Base-by-base conservation (phyloP, 164 flowering plant species). In the Aristolochia californica region DNA sequence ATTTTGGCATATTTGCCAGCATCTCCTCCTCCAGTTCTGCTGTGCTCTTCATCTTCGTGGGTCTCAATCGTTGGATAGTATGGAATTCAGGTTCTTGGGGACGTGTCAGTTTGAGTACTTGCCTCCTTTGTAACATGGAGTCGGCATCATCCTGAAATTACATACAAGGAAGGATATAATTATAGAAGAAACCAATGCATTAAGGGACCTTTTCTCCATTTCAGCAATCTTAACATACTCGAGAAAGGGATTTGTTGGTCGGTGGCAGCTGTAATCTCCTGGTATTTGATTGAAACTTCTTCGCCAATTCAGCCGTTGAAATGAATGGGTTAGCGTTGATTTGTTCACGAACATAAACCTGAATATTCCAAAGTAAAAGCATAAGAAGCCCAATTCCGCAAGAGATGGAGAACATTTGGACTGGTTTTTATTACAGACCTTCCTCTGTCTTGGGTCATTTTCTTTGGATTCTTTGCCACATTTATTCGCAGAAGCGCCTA, bases 1-100 rank as follows among this genome's bases (percentile, higher is more conserved):
- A 94, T 66, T 88, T 94, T 0, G 96, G 99, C 26, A 90, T 80
- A 58, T 84, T 86, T 38, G 97, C 93, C 90, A 94, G 77, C 93
- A 84, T 79, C 70, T 94, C 97, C 72, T 85, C 95, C 73, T 94
- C 99, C 43, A 90, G 71, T 62, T 94, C 99, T 12, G 85, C 95
- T 13, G 86, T 74, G 60, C 97, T 94, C 73, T 90, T 90, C 45
- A 57, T 62, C 62, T 57, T 84, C n/a, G 67, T 66, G 11, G 84
- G 63, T 38, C 99, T 85, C 63, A 68, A 77, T 4, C 99, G 77
- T 47, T 84, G 83, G 43, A 95, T 25, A 55, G 96, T 90, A 72
- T 80, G 95, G 28, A 94, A 63, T 52, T 83, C 96, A 22, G 97
- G 99, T 45, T 81, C 88, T 68, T 79, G 83, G 7, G 96, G 96